Evolutionary conservation across 164 flowering plant genomes (phyloP), one percentile per base, ranked within the genome.

Genomic region (Dillenia suffruticosa): DNA sequence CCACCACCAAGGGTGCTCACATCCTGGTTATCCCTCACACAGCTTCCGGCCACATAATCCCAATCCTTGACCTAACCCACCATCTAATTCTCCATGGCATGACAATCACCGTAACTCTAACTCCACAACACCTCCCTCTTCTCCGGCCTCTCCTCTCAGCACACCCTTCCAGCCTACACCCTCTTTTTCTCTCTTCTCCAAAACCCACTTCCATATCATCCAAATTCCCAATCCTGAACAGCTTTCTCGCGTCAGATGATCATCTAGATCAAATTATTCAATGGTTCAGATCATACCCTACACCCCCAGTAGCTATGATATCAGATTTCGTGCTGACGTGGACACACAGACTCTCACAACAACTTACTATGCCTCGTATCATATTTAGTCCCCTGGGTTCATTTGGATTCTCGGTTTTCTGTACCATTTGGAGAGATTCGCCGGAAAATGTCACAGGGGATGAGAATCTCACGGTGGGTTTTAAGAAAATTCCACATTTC

Each of bases 371-470:
- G 24, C 77, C 40, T 16, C 65, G 74, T 9, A n/a, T 74, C 56
- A 63, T 61, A 9, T 77, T 72, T 65, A 67, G 69, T n/a, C 70
- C 77, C 10, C 67, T 68, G 54, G 73, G 71, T 19, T 77, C 72
- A 4, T 22, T 72, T 16, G 64, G 58, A 44, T 11, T 69, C 32
- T 68, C 78, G 7, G 32, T 64, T 10, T 46, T 68, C 16, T 51
- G 49, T 55, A 57, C 62, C 10, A 26, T 74, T 12, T 74, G 78
- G 78, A 60, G 56, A 0, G 59, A 67, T 8, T 15, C 54, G n/a
- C 78, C 77, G 11, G 24, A 10, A 54, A 49, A 40, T 5, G 56
- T 45, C 19, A 16, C 51, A 14, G 50, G 58, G 24, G 63, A 49
- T 13, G 24, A n/a, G 1, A 70, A 49, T 24, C 64, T 24, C 5